These are phyloP conservation scores for Kuraishia capsulata DNA, from an alignment of 805 yeast genomes.

Conservation along the genomic window DNA sequence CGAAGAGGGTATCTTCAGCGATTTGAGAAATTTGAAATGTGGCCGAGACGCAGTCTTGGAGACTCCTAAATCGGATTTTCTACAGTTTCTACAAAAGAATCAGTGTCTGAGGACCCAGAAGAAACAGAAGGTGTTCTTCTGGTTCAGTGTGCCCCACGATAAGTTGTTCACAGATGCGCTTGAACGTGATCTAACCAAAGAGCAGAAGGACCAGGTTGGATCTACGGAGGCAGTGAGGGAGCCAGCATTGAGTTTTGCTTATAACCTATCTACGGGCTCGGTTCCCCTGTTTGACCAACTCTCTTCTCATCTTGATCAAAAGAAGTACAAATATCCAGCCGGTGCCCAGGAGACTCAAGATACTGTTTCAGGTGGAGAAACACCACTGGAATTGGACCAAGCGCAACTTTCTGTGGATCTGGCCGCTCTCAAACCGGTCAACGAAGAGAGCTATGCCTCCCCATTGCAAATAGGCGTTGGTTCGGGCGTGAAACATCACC, in stretches of 20 bases:
- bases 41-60: conserved; percentile 85
- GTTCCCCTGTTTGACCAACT: conserved; percentile 48
- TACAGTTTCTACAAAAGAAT: conserved; percentile 77
- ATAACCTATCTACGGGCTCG: conserved; percentile 31
- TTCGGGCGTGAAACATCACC: not conserved
- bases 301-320: conserved; percentile 8
- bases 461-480: not conserved
- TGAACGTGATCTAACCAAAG: conserved; percentile 85
- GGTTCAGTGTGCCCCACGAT: conserved; percentile 96
- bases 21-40: conserved; percentile 75
- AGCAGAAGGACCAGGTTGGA: conserved; percentile 46
- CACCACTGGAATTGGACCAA: conserved; percentile 8
- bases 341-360: not conserved
- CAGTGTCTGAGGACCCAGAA: conserved; percentile 89
- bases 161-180: conserved; percentile 86
- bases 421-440: not conserved
- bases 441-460: not conserved
- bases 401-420: conserved; percentile 5
- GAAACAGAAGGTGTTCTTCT: conserved; percentile 92
- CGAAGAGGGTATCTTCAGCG: conserved; percentile 94
- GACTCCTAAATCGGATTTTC: conserved; percentile 75
- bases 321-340: conserved; percentile 1
- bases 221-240: conserved; percentile 68
- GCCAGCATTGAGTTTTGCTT: conserved; percentile 73
- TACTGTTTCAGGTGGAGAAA: not conserved